Percentiles rank a stretch among this genome's conserved stretches.
These are phyloP conservation scores for Artemisia argyi DNA, from an alignment of 129 eudicot species.

Conservation along the genomic window DNA sequence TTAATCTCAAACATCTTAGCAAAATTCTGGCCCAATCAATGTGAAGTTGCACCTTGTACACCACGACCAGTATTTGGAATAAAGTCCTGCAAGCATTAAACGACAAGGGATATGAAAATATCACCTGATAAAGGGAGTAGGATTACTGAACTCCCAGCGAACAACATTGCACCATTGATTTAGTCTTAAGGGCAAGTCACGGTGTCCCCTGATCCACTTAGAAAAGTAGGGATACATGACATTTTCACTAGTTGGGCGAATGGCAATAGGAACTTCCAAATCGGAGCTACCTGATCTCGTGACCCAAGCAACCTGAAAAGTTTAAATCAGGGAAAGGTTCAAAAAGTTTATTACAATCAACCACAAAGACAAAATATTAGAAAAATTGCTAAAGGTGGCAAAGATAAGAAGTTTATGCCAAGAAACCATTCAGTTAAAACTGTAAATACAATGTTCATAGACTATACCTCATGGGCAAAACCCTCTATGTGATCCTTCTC, in stretches of 20 bases:
- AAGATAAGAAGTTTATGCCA: too few relatives aligned
- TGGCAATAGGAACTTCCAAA: constrained; percentile 73
- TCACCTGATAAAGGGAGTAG: constrained; percentile 86
- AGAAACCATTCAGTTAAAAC: too few relatives aligned
- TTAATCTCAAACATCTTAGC: too few relatives aligned
- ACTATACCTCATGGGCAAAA: too few relatives aligned
- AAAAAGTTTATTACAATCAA: background rate
- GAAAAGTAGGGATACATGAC: constrained; percentile 28
- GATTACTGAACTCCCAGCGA: constrained; percentile 84
- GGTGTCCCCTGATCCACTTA: constrained; percentile 80
- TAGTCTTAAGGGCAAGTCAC: constrained; percentile 69
- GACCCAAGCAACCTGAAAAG: constrained; percentile 85
- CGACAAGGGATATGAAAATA: background rate
- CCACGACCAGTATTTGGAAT: too few relatives aligned
- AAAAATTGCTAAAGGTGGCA: too few relatives aligned
- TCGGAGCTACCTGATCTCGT: constrained; percentile 77
- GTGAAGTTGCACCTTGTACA: too few relatives aligned
- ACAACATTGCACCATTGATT: constrained; percentile 95
- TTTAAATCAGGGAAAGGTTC: background rate
- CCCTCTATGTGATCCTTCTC: too few relatives aligned
- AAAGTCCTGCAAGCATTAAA: too few relatives aligned
- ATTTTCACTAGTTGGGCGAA: constrained; percentile 83
- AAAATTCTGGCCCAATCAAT: too few relatives aligned
- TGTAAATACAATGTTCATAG: too few relatives aligned
- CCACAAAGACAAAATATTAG: too few relatives aligned